These are phyloP conservation scores for Acacia pycnantha DNA, from an alignment of 331 rosid genomes.

Conservation along the genomic window DNA sequence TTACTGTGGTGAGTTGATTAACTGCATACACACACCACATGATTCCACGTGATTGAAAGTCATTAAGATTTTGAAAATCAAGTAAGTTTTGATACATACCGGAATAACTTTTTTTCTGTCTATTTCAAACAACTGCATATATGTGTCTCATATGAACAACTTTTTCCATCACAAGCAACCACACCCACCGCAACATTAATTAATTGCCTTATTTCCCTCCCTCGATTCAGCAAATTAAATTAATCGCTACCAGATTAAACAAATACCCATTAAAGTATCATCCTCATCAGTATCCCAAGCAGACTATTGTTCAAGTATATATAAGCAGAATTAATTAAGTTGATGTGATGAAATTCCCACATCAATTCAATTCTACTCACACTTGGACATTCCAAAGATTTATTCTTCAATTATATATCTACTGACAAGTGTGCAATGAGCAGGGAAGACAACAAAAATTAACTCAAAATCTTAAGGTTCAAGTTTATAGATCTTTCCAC, in stretches of 20 bases:
- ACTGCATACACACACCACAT: background rate
- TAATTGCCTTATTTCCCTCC: constrained; percentile 17
- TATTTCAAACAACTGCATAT: constrained; percentile 37
- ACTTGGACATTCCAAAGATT: too few relatives aligned
- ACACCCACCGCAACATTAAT: background rate
- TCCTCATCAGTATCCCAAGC: background rate
- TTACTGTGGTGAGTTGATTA: constrained; percentile 5
- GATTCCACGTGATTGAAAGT: constrained; percentile 32
- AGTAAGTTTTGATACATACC: constrained; percentile 21
- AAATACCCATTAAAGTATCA: constrained; percentile 15
- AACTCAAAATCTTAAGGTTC: too few relatives aligned
- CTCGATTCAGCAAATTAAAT: constrained; percentile 31
- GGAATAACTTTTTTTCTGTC: constrained; percentile 33
- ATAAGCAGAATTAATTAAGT: background rate
- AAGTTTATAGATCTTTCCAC: too few relatives aligned
- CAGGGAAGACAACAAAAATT: too few relatives aligned
- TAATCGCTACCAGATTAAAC: background rate
- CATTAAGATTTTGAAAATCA: background rate
- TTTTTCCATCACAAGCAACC: constrained; percentile 31
- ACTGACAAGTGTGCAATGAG: too few relatives aligned
- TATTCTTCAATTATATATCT: too few relatives aligned
- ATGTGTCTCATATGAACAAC: constrained; percentile 29
- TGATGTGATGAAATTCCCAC: background rate
- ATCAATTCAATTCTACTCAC: too few relatives aligned
- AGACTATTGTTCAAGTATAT: background rate